Percentiles rank a stretch among this genome's conserved stretches.
Evolutionary conservation across 177 flowering plant species (phyloP).

Genomic region (Telopea speciosissima): DNA sequence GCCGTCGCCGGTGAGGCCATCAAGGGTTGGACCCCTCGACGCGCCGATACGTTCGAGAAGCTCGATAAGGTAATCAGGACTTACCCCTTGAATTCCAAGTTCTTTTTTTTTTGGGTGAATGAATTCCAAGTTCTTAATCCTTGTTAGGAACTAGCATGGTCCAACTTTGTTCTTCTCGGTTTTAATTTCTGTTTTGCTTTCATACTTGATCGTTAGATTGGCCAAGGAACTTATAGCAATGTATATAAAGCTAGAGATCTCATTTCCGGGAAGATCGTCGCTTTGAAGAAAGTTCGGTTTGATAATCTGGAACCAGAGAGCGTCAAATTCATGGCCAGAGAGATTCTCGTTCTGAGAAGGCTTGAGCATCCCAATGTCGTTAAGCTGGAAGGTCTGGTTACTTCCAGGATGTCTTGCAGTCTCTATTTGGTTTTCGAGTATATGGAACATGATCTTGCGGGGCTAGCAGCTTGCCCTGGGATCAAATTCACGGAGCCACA

Average conservation of each 20-base stretch:
- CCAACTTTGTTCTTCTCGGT: neutral
- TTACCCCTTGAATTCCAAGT: neutral
- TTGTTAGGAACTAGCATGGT: neutral
- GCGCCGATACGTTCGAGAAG: conserved; percentile 77
- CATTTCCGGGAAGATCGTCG: conserved; percentile 71
- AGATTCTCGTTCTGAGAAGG: conserved; percentile 56
- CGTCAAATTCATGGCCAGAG: conserved; percentile 82
- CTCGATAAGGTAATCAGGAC: conserved; percentile 56
- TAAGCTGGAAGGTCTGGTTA: conserved; percentile 72
- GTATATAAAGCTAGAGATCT: conserved; percentile 82
- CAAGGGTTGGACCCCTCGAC: conserved; percentile 66
- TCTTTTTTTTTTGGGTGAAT: too few species aligned
- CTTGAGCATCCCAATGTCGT: conserved; percentile 78
- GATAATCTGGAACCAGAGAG: conserved; percentile 87
- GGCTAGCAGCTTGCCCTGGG: conserved; percentile 58
- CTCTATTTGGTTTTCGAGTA: conserved; percentile 74
- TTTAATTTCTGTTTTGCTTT: neutral
- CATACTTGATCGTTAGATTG: conserved; percentile 41
- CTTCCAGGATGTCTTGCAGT: conserved; percentile 82
- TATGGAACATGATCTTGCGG: conserved; percentile 88
- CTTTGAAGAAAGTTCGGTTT: conserved; percentile 79
- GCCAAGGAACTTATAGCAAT: conserved; percentile 94
- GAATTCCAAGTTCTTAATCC: neutral
- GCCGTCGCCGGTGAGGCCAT: conserved; percentile 72
- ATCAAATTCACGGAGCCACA: conserved; percentile 68